Conservation (phyloP, 192 early-diverging fungal species). For the Coemansia sp. region DNA sequence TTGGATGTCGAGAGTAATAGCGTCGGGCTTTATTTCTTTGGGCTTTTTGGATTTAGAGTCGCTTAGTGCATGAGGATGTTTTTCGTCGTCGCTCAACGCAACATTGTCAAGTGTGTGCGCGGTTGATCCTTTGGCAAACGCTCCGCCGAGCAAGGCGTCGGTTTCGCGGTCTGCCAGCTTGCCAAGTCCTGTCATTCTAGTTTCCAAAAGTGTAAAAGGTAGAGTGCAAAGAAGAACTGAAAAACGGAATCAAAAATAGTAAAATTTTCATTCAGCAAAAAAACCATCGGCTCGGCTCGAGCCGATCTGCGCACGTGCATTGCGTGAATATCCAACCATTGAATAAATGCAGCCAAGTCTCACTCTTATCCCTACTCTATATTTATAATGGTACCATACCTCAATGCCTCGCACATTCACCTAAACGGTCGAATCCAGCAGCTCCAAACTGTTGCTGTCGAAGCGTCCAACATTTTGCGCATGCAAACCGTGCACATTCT, state of each 20-base stretch:
- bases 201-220: background rate
- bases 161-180: background rate
- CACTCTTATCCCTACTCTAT: background rate
- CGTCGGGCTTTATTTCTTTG: slow-evolving; percentile 3
- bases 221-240: no score
- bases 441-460: slow-evolving; percentile 40
- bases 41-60: background rate
- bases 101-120: background rate
- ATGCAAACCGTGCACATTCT: slow-evolving; percentile 25
- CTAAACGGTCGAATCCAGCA: slow-evolving; percentile 23
- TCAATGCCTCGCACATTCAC: slow-evolving; percentile 10
- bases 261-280: background rate
- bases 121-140: background rate
- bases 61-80: background rate
- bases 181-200: background rate
- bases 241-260: background rate
- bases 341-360: no score
- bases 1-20: slow-evolving; percentile 13
- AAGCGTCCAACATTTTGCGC: slow-evolving; percentile 32
- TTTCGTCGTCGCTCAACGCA: background rate
- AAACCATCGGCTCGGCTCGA: background rate
- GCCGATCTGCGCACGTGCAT: background rate
- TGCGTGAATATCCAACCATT: no score
- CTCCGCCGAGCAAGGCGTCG: background rate
- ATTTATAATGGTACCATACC: background rate